These are phyloP conservation scores for Saccharomyces hybrid DNA, from an alignment of 1,139 yeast genomes.

Conservation along the genomic window DNA sequence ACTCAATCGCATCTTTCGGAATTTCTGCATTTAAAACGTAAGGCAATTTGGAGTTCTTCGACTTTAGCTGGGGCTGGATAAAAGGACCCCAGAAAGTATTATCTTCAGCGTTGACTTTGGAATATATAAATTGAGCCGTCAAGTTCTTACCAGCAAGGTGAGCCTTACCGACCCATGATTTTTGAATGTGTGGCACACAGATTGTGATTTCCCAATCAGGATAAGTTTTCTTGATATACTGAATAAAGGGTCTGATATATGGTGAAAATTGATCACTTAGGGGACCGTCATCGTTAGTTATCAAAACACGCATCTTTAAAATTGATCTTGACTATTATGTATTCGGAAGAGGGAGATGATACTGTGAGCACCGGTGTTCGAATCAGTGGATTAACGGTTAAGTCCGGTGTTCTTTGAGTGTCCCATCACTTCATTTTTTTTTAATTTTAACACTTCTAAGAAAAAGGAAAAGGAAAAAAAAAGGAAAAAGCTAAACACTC, in stretches of 20 bases:
- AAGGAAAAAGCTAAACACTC: no score
- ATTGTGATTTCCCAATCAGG: constrained; percentile 80
- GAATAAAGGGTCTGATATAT: constrained; percentile 72
- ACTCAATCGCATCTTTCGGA: constrained; percentile 51
- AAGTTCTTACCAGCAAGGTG: constrained; percentile 83
- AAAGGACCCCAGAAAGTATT: constrained; percentile 68
- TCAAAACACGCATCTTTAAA: constrained; percentile 21
- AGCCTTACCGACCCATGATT: constrained; percentile 97
- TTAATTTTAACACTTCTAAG: no score
- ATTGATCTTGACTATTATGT: no score
- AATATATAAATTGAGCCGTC: constrained; percentile 57
- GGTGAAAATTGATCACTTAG: constrained; percentile 77
- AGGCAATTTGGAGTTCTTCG: constrained; percentile 15
- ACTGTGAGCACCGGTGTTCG: no score
- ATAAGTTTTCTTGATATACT: constrained; percentile 54
- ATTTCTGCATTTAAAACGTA: constrained; percentile 20
- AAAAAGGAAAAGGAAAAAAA: no score
- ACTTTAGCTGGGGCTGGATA: constrained; percentile 36
- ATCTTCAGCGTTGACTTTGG: constrained; percentile 40
- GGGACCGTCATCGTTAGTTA: constrained; percentile 96
- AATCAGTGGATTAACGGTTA: no score
- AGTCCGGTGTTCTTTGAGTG: no score
- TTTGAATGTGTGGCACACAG: constrained; percentile 70
- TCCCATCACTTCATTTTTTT: no score
- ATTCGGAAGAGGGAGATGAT: no score